Evolutionary conservation across 805 yeast genomes (phyloP), one percentile per base, ranked within the genome.

Genomic region (Torulaspora franciscae): DNA sequence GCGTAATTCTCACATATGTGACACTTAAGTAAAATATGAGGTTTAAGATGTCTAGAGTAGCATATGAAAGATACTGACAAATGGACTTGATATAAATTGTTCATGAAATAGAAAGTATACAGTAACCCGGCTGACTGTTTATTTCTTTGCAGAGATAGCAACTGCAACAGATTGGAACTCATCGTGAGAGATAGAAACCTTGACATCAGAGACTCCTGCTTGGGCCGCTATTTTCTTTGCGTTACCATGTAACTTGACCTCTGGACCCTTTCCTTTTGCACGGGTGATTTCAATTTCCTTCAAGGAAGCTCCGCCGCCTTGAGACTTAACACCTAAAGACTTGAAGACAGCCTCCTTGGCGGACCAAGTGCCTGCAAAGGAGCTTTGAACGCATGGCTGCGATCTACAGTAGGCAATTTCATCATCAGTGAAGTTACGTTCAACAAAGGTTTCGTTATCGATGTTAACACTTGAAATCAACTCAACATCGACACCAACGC

Each of bases 271-370:
- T 45, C 80, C 80, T 29, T 70, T 66, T 53, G 77, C 82, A 59
- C 91, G 83, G 24, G 72, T 58, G 58, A 93, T 86, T 72, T 91
- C 98, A 68, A 93, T 95, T 49, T 88, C 96, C 65, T 77, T 79
- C 71, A 93, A 76, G 27, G 95, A 75, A 30, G 99, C 98, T 50
- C 98, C 99, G 11, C 91, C 96, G 48, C 99, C 99, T 64, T 81
- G 79, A 37, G 95, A 81, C 61, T 78, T 77, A 51, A 87, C 95
- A 50, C 93, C 90, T 62, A 93, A 74, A 14, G 96, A 86, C 74
- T 93, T 93, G 82, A 93, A 93, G 28, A 90, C 97, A 34, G 99
- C 99, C 73, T 93, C 99, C 72, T 93, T 93, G 36, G 99, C 99
- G 25, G 96, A 87, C 99, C 99, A 93, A 35, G 95, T 85, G 38